Evolutionary conservation across 208 protist genomes (phyloP), one percentile per base, ranked within the genome.

Genomic region (Leptomonas pyrrhocoris): DNA sequence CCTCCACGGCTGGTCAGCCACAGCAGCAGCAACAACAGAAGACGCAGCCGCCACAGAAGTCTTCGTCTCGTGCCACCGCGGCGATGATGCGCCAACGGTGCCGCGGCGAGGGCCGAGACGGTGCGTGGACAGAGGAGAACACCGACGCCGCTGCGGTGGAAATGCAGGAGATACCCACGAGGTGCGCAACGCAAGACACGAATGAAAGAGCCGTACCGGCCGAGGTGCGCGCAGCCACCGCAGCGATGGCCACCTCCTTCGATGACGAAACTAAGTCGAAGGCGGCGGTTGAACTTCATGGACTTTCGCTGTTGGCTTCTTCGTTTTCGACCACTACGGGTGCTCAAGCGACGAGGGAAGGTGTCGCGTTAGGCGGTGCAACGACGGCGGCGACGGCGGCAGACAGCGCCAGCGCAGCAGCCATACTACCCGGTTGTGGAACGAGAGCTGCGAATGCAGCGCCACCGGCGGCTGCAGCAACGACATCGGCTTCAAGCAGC

Each of bases 141-240:
- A 30, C 15, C n/a, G 46, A 66, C 12, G 16, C 46, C 16, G 31
- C 21, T 5, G 49, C 49, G 50, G 38, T 19, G 68, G 68, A 68
- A 31, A 68, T 74, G 68, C 42, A 12, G n/a, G 68, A 62, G 30
- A 51, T 68, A 50, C 15, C 59, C 4, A 2, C 60, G 25, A 42
- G 21, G 30, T 4, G 27, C 1, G 23, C 8, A 11, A 6, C 4
- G 9, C 9, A 16, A 38, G 18, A 30, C 1, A 21, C 27, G 1
- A 16, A 1, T 25, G 56, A 13, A 6, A 27, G 16, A 16, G n/a
- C 31, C 2, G 34, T 31, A 59, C 36, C 28, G 7, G 30, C 42
- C 19, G 4, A 15, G 28, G 21, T 11, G 23, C 19, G 12, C 51
- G 23, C 1, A 16, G 21, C 34, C 27, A 6, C 28, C 28, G 30